Conservation (phyloP, 2,329 filamentous ascomycete genomes). For the Fusarium incarnatum region DNA sequence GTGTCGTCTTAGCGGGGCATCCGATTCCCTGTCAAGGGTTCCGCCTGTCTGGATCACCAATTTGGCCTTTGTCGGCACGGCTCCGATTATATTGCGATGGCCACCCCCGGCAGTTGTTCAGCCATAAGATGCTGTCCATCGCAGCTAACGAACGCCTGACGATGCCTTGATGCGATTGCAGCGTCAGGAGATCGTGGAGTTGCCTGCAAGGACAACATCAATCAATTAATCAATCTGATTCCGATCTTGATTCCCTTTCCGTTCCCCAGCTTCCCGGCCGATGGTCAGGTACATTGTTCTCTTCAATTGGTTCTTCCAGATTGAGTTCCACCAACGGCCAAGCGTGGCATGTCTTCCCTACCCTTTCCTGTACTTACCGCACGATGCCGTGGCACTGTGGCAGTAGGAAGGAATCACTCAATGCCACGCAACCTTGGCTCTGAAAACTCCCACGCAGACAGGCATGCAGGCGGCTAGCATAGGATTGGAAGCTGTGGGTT, state of each 20-base stretch:
- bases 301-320: background rate
- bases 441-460: slow-evolving; percentile 11
- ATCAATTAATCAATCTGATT: slow-evolving; percentile 7
- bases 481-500: slow-evolving; percentile 18
- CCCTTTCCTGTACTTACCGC: slow-evolving; percentile 3
- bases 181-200: slow-evolving; percentile 12
- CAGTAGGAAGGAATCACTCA: background rate
- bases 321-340: slow-evolving; percentile 30
- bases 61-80: slow-evolving; percentile 24
- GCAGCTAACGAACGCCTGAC: slow-evolving; percentile 20
- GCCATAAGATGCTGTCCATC: slow-evolving; percentile 27
- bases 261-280: background rate
- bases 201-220: slow-evolving; percentile 3
- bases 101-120: slow-evolving; percentile 21
- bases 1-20: slow-evolving; percentile 14
- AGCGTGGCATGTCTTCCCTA: slow-evolving; percentile 9
- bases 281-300: background rate
- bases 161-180: slow-evolving; percentile 23
- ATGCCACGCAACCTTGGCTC: slow-evolving; percentile 25
- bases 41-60: slow-evolving; percentile 39
- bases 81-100: slow-evolving; percentile 35
- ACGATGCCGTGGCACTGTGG: slow-evolving; percentile 21
- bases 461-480: slow-evolving; percentile 22
- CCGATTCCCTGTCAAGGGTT: slow-evolving; percentile 37
- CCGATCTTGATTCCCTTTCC: background rate